Conservation (phyloP, 148 eudicot genomes). For the Rhododendron griersonianum region DNA sequence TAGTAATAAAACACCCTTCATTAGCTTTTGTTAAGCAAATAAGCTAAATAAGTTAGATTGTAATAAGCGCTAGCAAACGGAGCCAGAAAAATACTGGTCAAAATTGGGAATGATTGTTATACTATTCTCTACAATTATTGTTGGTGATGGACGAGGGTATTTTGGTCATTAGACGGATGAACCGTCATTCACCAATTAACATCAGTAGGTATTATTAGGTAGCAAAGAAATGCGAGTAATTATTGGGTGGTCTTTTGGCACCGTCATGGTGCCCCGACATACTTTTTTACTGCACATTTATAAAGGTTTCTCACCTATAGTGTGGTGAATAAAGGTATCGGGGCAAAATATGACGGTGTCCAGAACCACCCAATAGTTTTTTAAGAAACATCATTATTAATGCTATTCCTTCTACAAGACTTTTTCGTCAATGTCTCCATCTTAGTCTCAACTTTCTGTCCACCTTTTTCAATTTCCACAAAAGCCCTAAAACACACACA, state of each 20-base stretch:
- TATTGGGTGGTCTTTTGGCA: background rate
- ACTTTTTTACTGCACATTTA: too few species aligned
- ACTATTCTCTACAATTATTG: background rate
- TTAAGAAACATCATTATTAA: too few species aligned
- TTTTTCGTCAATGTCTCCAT: background rate
- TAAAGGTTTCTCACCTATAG: too few species aligned
- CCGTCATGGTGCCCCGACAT: background rate
- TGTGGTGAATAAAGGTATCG: too few species aligned
- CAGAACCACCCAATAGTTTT: background rate
- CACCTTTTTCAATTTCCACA: slow-evolving; percentile 2
- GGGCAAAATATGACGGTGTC: rapidly evolving
- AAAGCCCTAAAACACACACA: background rate
- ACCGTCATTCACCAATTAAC: background rate
- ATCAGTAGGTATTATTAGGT: background rate
- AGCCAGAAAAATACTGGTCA: background rate
- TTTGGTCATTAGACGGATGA: background rate
- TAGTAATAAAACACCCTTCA: too few species aligned
- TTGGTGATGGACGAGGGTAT: background rate
- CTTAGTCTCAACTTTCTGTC: background rate
- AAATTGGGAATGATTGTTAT: background rate
- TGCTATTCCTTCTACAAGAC: background rate
- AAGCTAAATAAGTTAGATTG: too few species aligned
- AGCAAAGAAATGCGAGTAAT: background rate
- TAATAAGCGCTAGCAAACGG: too few species aligned
- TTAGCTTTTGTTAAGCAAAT: too few species aligned